Percentiles rank a stretch among this genome's conserved stretches.
These are phyloP conservation scores for Colletotrichum phormii DNA, from an alignment of 2,329 filamentous ascomycete genomes.

Conservation along the genomic window DNA sequence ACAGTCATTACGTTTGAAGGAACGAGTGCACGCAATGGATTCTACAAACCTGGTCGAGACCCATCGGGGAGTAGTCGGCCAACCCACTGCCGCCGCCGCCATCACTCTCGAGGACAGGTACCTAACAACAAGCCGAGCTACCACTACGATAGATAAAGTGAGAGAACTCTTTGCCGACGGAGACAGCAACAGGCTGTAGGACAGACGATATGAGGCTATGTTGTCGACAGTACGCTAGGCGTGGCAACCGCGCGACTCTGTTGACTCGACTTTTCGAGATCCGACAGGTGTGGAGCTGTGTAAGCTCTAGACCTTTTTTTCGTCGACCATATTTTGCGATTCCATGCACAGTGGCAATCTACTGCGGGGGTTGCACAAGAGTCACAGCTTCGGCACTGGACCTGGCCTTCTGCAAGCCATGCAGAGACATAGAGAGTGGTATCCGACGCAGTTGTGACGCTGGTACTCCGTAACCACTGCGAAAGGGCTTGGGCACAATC, in stretches of 20 bases:
- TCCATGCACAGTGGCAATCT: neutral
- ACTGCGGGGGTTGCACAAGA: constrained; percentile 11
- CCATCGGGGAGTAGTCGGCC: neutral
- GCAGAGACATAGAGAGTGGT: constrained; percentile 1
- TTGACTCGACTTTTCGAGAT: neutral
- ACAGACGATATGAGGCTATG: neutral
- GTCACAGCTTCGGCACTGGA: neutral
- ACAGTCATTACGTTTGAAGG: neutral
- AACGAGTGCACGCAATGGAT: constrained; percentile 17
- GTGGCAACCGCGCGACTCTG: neutral
- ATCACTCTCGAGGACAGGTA: neutral
- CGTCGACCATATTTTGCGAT: neutral
- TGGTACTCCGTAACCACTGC: constrained; percentile 2
- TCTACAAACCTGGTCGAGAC: neutral
- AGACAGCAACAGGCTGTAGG: no score
- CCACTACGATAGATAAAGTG: neutral
- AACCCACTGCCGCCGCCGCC: neutral
- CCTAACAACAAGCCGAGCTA: neutral
- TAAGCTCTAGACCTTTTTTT: neutral
- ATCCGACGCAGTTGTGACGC: neutral
- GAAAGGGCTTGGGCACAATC: neutral
- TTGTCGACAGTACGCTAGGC: neutral
- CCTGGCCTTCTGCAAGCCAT: constrained; percentile 21
- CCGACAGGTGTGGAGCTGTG: neutral
- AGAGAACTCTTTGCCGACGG: no score